Base-by-base conservation (phyloP, 305 asterid species). In the Rubia tinctorum region DNA sequence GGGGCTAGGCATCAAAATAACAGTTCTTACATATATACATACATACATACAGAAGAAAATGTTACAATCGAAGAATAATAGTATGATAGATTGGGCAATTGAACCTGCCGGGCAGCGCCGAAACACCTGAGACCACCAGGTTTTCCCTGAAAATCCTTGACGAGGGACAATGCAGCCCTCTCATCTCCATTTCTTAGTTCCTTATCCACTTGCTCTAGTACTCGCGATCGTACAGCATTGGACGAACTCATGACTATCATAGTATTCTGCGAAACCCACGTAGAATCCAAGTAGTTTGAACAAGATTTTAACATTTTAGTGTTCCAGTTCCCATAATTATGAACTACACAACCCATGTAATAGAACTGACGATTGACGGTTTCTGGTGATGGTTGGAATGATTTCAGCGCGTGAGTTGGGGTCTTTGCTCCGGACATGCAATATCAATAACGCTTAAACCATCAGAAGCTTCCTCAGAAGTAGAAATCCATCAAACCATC, bases 91-190 rank as follows among this genome's bases (percentile, higher is more conserved):
- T 20, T 27, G 77, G 12, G 74, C 15, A 68, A 53, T 62, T 17
- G 85, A 84, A 93, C 98, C 97, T 91, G 98, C 42, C 96, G 92
- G 73, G 90, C 90, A 72, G 95, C 77, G 73, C 97, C 96, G 75
- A 93, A 93, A 85, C 97, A 89, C 65, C 88, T 86, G 66, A 93
- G 90, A 23, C 92, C 96, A 37, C 73, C 88, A 51, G 89, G 84
- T 58, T 85, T 88, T 40, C 89, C 89, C 80, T 84, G 96, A 68
- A 84, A 88, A 64, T 82, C 87, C 84, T 75, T 91, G 60, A 91
- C 90, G 2, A 93, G 90, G 78, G 73, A 78, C 84, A 93, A 80
- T 6, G 96, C 97, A 53, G 86, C 90, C 79, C 86, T 87, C 40
- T 93, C 98, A 78, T 93, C 74, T 8, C 98, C 96, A 55, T 66